phyloP scores from a whole-genome alignment of 2,329 filamentous ascomycete species.

The Penicillium expansum region DNA sequence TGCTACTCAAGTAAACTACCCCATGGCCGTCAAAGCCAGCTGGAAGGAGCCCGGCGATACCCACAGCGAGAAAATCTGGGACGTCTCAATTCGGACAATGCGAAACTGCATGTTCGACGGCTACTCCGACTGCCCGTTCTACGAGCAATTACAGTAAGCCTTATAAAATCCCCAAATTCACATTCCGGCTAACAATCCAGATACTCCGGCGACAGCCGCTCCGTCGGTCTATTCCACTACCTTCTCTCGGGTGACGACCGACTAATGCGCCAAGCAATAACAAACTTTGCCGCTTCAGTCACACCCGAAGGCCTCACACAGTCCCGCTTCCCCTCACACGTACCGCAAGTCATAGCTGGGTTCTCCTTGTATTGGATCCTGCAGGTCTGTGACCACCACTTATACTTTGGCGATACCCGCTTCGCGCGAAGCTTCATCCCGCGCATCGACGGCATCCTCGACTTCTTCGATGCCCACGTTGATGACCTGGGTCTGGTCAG shows the following conservation, averaged over 20 bases:
- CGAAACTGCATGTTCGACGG: constrained; percentile 39
- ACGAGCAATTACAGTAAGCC: constrained; percentile 37
- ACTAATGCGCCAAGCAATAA: constrained; percentile 34
- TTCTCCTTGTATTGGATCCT: constrained; percentile 38
- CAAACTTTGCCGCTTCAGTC: constrained; percentile 30
- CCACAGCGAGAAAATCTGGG: constrained; percentile 28
- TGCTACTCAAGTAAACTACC: constrained; percentile 39
- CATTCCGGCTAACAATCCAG: constrained; percentile 2
- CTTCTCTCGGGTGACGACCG: constrained; percentile 34
- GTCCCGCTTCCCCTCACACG: constrained; percentile 32
- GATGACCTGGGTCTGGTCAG: constrained; percentile 24
- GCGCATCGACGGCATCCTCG: constrained; percentile 25
- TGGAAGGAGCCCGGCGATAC: constrained; percentile 18
- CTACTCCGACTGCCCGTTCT: constrained; percentile 38
- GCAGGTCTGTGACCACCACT: constrained; percentile 32
- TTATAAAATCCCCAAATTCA: neutral
- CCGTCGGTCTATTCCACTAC: constrained; percentile 33
- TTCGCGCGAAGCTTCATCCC: constrained; percentile 26
- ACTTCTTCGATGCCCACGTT: constrained; percentile 24
- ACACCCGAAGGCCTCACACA: constrained; percentile 31
- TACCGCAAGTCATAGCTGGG: constrained; percentile 29
- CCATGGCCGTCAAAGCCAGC: constrained; percentile 31
- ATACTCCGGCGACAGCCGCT: constrained; percentile 28
- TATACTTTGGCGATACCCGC: constrained; percentile 30
- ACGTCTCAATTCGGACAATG: constrained; percentile 33